Evolutionary conservation across 1,139 yeast genomes (phyloP).

Genomic region (Geotrichum fermentans): DNA sequence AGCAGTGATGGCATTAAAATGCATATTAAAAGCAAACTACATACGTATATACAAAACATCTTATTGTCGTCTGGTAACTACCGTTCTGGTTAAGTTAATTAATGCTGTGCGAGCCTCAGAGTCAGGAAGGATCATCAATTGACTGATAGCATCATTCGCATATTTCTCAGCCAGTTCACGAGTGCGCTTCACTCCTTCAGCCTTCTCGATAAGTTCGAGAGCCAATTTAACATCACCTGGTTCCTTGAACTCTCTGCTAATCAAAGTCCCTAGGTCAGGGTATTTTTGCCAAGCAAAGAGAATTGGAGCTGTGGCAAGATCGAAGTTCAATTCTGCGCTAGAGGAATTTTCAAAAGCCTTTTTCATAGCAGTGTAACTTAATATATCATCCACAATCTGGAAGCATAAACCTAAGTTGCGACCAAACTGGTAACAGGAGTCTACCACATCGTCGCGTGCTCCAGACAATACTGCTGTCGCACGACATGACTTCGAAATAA

Average conservation of each 20-base stretch:
- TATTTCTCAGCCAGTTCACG: slow-evolving; percentile 70
- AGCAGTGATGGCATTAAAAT: too few relatives aligned
- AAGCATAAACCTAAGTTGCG: slow-evolving; percentile 90
- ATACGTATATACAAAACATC: too few relatives aligned
- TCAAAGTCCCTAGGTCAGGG: slow-evolving; percentile 78
- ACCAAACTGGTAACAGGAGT: slow-evolving; percentile 86
- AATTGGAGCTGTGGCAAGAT: slow-evolving; percentile 98
- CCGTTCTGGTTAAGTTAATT: slow-evolving; percentile 78
- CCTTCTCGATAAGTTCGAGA: slow-evolving; percentile 62
- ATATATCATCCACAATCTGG: slow-evolving; percentile 93
- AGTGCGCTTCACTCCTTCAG: slow-evolving; percentile 74
- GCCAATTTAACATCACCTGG: slow-evolving; percentile 84
- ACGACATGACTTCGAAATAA: slow-evolving; percentile 89
- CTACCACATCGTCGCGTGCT: slow-evolving; percentile 66
- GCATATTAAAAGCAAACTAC: too few relatives aligned
- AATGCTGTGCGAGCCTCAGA: slow-evolving; percentile 89
- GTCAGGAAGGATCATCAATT: slow-evolving; percentile 67
- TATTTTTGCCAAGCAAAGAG: slow-evolving; percentile 87
- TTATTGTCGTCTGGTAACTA: slow-evolving; percentile 59
- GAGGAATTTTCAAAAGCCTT: slow-evolving; percentile 75
- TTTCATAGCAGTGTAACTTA: slow-evolving; percentile 84
- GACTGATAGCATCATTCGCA: slow-evolving; percentile 66
- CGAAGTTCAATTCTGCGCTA: slow-evolving; percentile 81
- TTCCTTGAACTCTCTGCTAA: slow-evolving; percentile 71
- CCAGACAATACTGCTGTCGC: slow-evolving; percentile 93